Evolutionary conservation across 2,329 filamentous ascomycete species (phyloP), one percentile per base, ranked within the genome.

Genomic region (Pyrenochaeta sp.): DNA sequence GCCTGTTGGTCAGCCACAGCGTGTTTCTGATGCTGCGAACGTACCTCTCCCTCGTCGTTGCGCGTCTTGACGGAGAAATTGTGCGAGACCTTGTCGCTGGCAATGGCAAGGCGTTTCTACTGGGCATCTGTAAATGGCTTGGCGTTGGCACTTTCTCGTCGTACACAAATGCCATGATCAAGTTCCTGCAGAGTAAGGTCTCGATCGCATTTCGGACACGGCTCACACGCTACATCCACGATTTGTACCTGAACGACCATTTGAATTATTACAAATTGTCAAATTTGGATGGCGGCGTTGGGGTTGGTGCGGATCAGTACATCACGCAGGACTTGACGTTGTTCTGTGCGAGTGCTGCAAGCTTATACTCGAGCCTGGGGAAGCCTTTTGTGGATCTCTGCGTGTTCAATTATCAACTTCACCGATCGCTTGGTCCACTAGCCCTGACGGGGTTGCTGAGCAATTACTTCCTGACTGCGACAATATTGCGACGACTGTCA

Each of bases 101-200:
- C 9, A 93, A 97, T 67, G 94, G 94, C 15, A 92, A 88, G 67
- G 84, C 87, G 0, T 99, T 99, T 73, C 79, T 95, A 7, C 90
- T 89, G 87, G 95, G 95, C 5, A 89, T 99, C 41, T 75, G 89
- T 43, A 97, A 98, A 82, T 99, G 95, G 95, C 92, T 93, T 61
- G 92, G 94, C 2, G 88, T 99, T 31, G 95, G 95, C 36, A 91
- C 90, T 2, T 88, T 98, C 60, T 94, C 93, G 7, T 96, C 94
- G 0, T 99, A 99, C 72, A 97, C 94, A 45, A 99, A 99, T 75
- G 92, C 94, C 49, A 97, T 96, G 90, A 99, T 99, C 82, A 98
- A 98, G 77, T 99, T 91, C 78, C 84, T 99, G 58, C 94, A 99
- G 77, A 94, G 91, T 45, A 99, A 99, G 80, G 92, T 99, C 48